Percentiles rank a stretch among this genome's conserved stretches.
These are phyloP conservation scores for Cavenderia fasciculata DNA, from an alignment of 78 protist species.

Conservation along the genomic window DNA sequence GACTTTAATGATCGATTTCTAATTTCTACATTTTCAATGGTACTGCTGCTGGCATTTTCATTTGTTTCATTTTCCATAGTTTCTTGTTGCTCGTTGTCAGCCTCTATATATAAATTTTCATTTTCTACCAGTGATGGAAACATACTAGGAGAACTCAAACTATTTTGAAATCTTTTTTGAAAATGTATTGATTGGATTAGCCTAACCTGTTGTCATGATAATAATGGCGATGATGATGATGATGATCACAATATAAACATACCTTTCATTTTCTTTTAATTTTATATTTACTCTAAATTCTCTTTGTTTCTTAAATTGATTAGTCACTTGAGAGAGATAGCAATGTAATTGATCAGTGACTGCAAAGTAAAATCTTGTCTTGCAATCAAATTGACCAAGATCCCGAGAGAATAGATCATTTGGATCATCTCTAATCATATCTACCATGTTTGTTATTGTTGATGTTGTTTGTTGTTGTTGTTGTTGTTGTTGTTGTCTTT, in stretches of 20 bases:
- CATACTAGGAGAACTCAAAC: no score
- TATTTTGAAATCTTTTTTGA: no score
- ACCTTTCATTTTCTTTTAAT: conserved; percentile 37
- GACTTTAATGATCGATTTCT: no score
- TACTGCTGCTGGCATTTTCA: not conserved
- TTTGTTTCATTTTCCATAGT: not conserved
- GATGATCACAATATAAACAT: no score
- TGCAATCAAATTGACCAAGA: conserved; percentile 9
- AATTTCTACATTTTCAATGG: no score
- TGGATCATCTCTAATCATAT: conserved; percentile 45
- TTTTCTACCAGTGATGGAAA: no score
- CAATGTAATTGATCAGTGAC: conserved; percentile 14
- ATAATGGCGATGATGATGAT: no score
- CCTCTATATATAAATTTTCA: not conserved
- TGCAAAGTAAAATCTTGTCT: not conserved
- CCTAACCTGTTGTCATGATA: not conserved
- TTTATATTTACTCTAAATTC: conserved; percentile 39
- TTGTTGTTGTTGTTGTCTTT: not conserved
- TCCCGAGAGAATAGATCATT: conserved; percentile 1
- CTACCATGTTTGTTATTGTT: not conserved
- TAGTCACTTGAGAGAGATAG: conserved; percentile 1
- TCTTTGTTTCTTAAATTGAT: conserved; percentile 22
- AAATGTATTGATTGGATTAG: not conserved
- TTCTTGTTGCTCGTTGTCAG: not conserved
- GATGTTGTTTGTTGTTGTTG: not conserved